phyloP scores from a whole-genome alignment of 1,284 basidiomycete species.

The Inonotus obliquus region DNA sequence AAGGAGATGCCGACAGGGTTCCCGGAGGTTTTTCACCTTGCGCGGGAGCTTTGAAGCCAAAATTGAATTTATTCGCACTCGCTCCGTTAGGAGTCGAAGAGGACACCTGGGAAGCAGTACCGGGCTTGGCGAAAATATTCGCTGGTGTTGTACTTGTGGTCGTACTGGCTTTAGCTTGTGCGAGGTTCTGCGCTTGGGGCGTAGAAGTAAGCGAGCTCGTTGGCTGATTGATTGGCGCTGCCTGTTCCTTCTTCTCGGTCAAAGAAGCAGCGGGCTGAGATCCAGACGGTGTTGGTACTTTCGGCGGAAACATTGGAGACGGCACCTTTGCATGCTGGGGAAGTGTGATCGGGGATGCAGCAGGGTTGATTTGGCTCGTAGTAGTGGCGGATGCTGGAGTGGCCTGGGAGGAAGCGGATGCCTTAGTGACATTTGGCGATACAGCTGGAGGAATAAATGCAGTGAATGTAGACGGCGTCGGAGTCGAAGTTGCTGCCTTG shows the following conservation, averaged over 20 bases:
- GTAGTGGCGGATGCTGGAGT: background rate
- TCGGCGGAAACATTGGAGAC: background rate
- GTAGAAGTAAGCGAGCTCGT: background rate
- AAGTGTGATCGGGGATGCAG: background rate
- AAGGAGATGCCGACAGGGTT: background rate
- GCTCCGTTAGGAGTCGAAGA: background rate
- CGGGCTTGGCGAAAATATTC: slow-evolving; percentile 10
- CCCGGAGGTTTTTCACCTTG: slow-evolving; percentile 7
- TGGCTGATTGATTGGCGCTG: background rate
- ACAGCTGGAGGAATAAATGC: background rate
- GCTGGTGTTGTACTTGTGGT: background rate
- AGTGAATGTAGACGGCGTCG: background rate
- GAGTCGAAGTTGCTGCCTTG: background rate
- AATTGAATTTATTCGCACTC: background rate
- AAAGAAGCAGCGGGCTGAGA: background rate
- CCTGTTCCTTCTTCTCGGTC: background rate
- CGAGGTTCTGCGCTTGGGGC: background rate
- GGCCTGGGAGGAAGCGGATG: background rate
- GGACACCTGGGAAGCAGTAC: background rate
- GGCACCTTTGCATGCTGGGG: background rate
- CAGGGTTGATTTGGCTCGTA: background rate
- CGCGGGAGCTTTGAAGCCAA: slow-evolving; percentile 6
- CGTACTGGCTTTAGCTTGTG: background rate
- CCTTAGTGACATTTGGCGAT: background rate
- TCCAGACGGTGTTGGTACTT: background rate